These are phyloP conservation scores for Colletotrichum limetticola DNA, from an alignment of 2,329 filamentous ascomycete species.

Conservation along the genomic window DNA sequence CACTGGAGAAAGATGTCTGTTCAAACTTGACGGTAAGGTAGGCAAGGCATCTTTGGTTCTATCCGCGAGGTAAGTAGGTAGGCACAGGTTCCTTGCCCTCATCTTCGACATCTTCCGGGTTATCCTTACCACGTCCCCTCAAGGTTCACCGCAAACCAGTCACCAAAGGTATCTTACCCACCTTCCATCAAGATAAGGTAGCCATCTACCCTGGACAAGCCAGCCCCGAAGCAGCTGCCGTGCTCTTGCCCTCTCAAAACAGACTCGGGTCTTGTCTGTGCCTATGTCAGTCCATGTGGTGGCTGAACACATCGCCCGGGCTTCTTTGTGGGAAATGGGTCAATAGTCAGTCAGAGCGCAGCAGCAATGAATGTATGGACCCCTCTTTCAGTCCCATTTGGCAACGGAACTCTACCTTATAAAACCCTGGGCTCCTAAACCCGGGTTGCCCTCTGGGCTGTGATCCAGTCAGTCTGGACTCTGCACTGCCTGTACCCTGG, in stretches of 20 bases:
- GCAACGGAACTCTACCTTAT: neutral
- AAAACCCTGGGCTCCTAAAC: conserved; percentile 3
- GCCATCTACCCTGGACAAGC: neutral
- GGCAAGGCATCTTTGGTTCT: too few relatives aligned
- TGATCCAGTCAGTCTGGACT: neutral
- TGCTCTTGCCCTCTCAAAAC: neutral
- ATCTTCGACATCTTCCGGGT: neutral
- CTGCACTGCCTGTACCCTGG: neutral
- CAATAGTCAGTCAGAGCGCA: conserved; percentile 2
- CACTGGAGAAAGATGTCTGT: neutral
- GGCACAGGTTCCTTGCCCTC: neutral
- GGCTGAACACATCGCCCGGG: conserved; percentile 1
- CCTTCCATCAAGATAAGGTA: neutral
- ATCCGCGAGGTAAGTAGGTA: too few relatives aligned
- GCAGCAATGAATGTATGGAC: conserved; percentile 3
- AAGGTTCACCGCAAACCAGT: neutral
- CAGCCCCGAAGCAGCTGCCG: neutral
- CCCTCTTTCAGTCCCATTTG: neutral
- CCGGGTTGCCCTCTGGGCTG: neutral
- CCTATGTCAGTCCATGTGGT: conserved; percentile 1
- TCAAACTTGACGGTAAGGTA: too few relatives aligned
- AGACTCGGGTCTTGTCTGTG: conserved; percentile 4
- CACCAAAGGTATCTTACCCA: neutral
- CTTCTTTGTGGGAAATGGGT: neutral
- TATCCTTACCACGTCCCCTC: neutral